Percentiles rank a stretch among this genome's conserved stretches.
These are phyloP conservation scores for Pseudogymnoascus sp. DNA, from an alignment of 2,329 filamentous ascomycete species.

Conservation along the genomic window DNA sequence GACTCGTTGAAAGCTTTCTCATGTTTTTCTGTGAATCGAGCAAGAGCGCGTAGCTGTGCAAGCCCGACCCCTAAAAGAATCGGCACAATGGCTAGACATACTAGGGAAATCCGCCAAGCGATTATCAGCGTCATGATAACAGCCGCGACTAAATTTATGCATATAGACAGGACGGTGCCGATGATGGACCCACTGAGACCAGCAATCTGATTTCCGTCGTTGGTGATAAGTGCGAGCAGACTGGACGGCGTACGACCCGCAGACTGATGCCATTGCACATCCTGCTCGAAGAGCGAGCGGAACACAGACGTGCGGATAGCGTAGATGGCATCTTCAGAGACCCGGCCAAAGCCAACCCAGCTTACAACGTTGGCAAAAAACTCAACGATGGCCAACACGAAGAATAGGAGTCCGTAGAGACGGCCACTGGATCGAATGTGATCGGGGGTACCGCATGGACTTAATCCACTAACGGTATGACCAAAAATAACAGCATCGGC, in stretches of 20 bases:
- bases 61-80: conserved; percentile 59
- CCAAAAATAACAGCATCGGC: conserved; percentile 49
- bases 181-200: conserved; percentile 62
- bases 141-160: conserved; percentile 58
- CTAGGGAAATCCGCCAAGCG: conserved; percentile 66
- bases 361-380: conserved; percentile 55
- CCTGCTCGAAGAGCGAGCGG: conserved; percentile 55
- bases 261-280: conserved; percentile 63
- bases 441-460: conserved; percentile 33
- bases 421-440: conserved; percentile 25
- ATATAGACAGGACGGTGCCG: conserved; percentile 58
- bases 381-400: conserved; percentile 46
- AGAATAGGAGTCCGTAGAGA: conserved; percentile 35
- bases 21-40: conserved; percentile 53
- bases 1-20: conserved; percentile 55
- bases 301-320: conserved; percentile 54
- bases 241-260: conserved; percentile 50
- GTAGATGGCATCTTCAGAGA: conserved; percentile 57
- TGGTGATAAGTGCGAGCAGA: conserved; percentile 59
- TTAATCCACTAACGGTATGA: conserved; percentile 41
- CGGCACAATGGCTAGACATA: conserved; percentile 59
- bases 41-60: conserved; percentile 56
- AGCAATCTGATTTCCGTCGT: conserved; percentile 57
- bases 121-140: conserved; percentile 61
- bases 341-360: conserved; percentile 42